Evolutionary conservation across 2,329 filamentous ascomycete genomes (phyloP).

Genomic region (Bipolaris bicolor): DNA sequence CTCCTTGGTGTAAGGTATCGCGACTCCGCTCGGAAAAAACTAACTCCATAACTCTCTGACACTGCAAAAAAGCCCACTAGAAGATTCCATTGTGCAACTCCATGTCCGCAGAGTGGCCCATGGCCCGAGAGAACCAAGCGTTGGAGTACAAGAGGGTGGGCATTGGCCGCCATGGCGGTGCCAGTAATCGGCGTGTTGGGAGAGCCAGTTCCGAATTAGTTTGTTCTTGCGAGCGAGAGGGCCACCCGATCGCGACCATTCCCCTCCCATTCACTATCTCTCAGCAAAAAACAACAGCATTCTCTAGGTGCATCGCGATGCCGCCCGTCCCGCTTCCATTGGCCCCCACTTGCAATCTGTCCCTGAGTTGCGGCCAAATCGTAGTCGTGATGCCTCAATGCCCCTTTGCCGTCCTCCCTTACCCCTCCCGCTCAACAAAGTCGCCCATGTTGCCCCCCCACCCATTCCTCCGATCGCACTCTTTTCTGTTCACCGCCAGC

Average conservation of each 20-base stretch:
- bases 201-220: conserved; percentile 32
- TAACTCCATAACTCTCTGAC: neutral
- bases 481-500: conserved; percentile 5
- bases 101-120: neutral
- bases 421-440: conserved; percentile 6
- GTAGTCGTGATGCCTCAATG: neutral
- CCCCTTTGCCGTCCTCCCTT: conserved; percentile 13
- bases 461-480: neutral
- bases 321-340: conserved; percentile 7
- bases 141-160: neutral
- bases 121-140: neutral
- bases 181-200: conserved; percentile 23
- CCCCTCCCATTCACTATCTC: conserved; percentile 29
- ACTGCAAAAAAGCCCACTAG: conserved; percentile 1
- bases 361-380: neutral
- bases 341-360: conserved; percentile 5
- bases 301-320: conserved; percentile 16
- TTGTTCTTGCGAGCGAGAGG: conserved; percentile 25
- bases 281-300: conserved; percentile 20
- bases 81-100: neutral
- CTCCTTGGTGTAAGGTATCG: conserved; percentile 9
- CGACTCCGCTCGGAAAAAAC: neutral
- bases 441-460: neutral
- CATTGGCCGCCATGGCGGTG: conserved; percentile 10
- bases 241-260: conserved; percentile 15